Base-by-base conservation (phyloP, 352 stramenopile species). In the Pythium rishiriense region DNA sequence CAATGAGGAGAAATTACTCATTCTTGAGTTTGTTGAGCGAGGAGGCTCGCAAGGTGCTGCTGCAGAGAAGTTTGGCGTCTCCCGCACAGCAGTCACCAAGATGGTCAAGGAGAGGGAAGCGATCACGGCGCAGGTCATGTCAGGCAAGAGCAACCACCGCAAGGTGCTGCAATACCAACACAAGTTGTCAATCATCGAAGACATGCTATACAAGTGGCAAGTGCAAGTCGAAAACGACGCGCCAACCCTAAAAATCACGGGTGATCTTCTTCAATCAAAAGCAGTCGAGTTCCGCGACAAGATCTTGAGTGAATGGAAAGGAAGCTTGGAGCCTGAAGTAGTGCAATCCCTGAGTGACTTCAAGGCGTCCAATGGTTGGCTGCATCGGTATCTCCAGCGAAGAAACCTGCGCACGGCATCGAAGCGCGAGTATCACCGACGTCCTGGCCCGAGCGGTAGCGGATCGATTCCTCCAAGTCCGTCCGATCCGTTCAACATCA, bases 131-230 rank as follows among this genome's bases (percentile, higher is more conserved):
- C 83, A 91, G 61, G 82, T 85, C n/a, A 67, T 78, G 7, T 81
- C 83, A 3, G 83, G 87, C 59, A 88, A 70, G 54, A 89, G 76
- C 15, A 90, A 80, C 58, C 84, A 83, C 56, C 77, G 83, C 15
- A 93, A 93, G 64, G 85, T 93, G 26, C 61, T 93, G 55, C 85
- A 91, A 52, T 91, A 93, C 35, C 85, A 91, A 55, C 83, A 91
- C 68, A 91, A 93, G 65, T 60, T 93, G 1, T 90, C 82, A 60
- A 82, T 93, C 47, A 93, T 93, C 53, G 85, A 93, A 49, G 85
- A 93, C 28, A 93, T 90, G 83, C 72, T 93, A 31, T 88, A 90
- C 71, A 91, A 91, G 60, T 93, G 85, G 85, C 85, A 93, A 65
- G 72, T 93, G 26, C 85, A 93, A 59, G 73, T 90, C 0, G 85